Evolutionary conservation across 2,329 filamentous ascomycete genomes (phyloP).

Genomic region (Capronia coronata): DNA sequence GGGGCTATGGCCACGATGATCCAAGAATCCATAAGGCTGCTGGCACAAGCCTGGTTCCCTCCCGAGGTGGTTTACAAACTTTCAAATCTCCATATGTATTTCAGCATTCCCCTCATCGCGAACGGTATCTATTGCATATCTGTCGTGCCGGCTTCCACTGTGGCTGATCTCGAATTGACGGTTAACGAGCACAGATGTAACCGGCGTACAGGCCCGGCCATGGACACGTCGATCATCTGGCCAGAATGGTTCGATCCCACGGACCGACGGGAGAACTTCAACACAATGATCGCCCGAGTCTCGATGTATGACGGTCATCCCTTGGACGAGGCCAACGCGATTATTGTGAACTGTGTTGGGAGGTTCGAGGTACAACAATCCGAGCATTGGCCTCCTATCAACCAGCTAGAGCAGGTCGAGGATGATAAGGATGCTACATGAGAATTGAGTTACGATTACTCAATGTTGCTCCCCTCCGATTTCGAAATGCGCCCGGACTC

Average conservation of each 20-base stretch:
- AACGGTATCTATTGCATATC: not conserved
- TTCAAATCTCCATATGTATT: conserved; percentile 1
- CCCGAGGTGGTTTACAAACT: conserved; percentile 1
- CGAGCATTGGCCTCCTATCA: not conserved
- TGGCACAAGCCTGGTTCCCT: conserved; percentile 5
- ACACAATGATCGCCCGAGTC: not conserved
- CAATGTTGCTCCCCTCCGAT: too few species aligned
- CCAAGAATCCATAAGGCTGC: not conserved
- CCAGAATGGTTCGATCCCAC: conserved; percentile 7
- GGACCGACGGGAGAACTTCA: not conserved
- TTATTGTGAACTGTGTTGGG: not conserved
- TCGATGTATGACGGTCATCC: not conserved
- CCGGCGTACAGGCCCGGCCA: not conserved
- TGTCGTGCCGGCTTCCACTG: not conserved
- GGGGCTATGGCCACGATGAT: conserved; percentile 1
- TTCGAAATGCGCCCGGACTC: too few species aligned
- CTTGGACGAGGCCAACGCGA: not conserved
- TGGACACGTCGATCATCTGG: not conserved
- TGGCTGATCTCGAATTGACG: not conserved
- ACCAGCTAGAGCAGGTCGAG: not conserved
- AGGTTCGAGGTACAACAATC: not conserved
- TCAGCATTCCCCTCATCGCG: not conserved
- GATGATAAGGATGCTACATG: not conserved
- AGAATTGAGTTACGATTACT: too few species aligned
- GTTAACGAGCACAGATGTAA: not conserved